Evolutionary conservation across 306 rosid genomes (phyloP).

Genomic region (Cicer bijugum): DNA sequence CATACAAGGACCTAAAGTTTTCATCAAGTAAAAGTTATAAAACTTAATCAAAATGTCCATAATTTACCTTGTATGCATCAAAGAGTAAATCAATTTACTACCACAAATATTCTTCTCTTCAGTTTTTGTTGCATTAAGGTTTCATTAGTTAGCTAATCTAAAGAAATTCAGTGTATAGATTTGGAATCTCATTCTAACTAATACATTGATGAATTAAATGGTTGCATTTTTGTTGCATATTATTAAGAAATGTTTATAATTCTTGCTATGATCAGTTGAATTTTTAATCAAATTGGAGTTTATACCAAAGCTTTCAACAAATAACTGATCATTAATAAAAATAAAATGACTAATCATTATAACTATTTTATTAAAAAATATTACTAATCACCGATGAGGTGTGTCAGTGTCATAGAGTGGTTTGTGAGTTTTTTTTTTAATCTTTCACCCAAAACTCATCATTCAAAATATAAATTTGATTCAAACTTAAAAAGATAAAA

Average conservation of each 20-base stretch:
- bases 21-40: background rate
- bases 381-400: background rate
- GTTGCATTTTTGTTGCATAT: constrained; percentile 41
- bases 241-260: constrained; percentile 31
- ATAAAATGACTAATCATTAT: no score
- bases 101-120: constrained; percentile 1
- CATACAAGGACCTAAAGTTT: constrained; percentile 33
- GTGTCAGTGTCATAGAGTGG: background rate
- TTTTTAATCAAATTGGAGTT: background rate
- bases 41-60: constrained; percentile 5
- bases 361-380: no score
- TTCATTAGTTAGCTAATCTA: constrained; percentile 31
- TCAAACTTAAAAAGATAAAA: no score
- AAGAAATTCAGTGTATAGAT: constrained; percentile 41
- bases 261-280: constrained; percentile 1
- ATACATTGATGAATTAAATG: constrained; percentile 31
- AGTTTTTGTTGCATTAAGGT: background rate
- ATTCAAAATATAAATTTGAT: no score
- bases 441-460: no score
- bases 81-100: constrained; percentile 31
- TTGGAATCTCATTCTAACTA: constrained; percentile 4
- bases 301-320: background rate
- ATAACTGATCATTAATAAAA: background rate
- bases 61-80: constrained; percentile 12
- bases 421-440: no score